Percentiles rank a stretch among this genome's conserved stretches.
phyloP scores from a whole-genome alignment of 768 basidiomycete genomes.

The Termitomyces sp. region DNA sequence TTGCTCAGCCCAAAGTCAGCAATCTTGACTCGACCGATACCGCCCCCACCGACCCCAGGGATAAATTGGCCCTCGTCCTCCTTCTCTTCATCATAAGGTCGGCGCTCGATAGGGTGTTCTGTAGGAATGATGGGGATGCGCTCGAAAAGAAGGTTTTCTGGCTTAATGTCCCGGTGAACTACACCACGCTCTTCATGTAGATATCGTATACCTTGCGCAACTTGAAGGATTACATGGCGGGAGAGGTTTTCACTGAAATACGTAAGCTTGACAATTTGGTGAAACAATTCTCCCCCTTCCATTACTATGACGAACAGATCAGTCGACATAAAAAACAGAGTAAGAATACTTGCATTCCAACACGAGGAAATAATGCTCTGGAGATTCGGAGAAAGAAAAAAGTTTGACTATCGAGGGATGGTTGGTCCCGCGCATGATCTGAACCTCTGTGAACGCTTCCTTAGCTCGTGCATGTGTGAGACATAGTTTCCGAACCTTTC shows the following conservation, averaged over 20 bases:
- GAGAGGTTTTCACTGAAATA: slow-evolving; percentile 98
- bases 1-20: slow-evolving; percentile 98
- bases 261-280: slow-evolving; percentile 97
- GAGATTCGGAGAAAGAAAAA: slow-evolving; percentile 85
- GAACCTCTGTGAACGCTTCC: slow-evolving; percentile 65
- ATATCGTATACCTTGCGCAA: slow-evolving; percentile 89
- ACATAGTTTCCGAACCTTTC: slow-evolving; percentile 53
- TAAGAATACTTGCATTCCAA: slow-evolving; percentile 67
- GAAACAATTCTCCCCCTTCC: slow-evolving; percentile 98
- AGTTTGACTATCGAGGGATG: slow-evolving; percentile 94
- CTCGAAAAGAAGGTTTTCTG: slow-evolving; percentile 94
- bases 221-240: slow-evolving; percentile 95
- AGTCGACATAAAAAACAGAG: neutral
- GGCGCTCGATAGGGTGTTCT: slow-evolving; percentile 51
- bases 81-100: slow-evolving; percentile 97
- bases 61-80: slow-evolving; percentile 97
- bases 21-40: slow-evolving; percentile 97
- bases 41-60: slow-evolving; percentile 89
- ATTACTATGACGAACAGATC: slow-evolving; percentile 56
- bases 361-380: slow-evolving; percentile 90
- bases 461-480: neutral
- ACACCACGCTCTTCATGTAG: slow-evolving; percentile 97
- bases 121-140: slow-evolving; percentile 90
- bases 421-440: slow-evolving; percentile 94
- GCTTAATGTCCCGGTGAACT: slow-evolving; percentile 98